A percentile compares a stretch with the other conserved stretches of the same genome.
Conservation (phyloP, 768 basidiomycete species). For the Myochromella boudieri region DNA sequence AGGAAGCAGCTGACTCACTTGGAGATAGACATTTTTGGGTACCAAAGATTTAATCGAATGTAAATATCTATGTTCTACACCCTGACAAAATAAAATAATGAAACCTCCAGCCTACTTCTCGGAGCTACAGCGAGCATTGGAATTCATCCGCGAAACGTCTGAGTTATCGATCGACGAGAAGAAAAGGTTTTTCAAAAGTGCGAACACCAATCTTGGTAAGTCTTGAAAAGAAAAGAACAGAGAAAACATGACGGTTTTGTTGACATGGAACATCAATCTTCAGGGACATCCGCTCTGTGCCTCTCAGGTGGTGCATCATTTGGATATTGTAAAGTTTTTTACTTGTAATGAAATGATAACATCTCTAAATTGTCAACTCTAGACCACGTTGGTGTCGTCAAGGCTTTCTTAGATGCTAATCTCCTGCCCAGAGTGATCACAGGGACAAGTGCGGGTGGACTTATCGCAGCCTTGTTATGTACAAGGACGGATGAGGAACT, state of each 20-base stretch:
- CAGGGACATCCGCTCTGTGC: conserved; percentile 81
- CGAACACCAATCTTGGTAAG: conserved; percentile 82
- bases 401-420: conserved; percentile 85
- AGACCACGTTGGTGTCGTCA: conserved; percentile 91
- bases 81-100: conserved; percentile 9
- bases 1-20: conserved; percentile 16
- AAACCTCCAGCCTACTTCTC: conserved; percentile 67
- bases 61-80: conserved; percentile 27
- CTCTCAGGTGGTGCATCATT: conserved; percentile 96
- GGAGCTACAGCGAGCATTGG: conserved; percentile 76
- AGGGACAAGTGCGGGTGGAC: conserved; percentile 91
- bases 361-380: conserved; percentile 7
- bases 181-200: conserved; percentile 84
- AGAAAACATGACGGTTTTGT: too few relatives aligned
- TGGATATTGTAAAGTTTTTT: conserved; percentile 74
- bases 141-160: conserved; percentile 71
- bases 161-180: conserved; percentile 86
- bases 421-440: conserved; percentile 91
- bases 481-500: conserved; percentile 90
- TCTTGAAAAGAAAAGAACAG: too few relatives aligned
- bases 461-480: conserved; percentile 75
- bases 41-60: conserved; percentile 91
- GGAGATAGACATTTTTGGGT: conserved; percentile 78
- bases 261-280: too few relatives aligned
- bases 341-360: background rate